A percentile compares a stretch with the other conserved stretches of the same genome.
These are phyloP conservation scores for Letharia lupina DNA, from an alignment of 495 filamentous ascomycete species.

Conservation along the genomic window DNA sequence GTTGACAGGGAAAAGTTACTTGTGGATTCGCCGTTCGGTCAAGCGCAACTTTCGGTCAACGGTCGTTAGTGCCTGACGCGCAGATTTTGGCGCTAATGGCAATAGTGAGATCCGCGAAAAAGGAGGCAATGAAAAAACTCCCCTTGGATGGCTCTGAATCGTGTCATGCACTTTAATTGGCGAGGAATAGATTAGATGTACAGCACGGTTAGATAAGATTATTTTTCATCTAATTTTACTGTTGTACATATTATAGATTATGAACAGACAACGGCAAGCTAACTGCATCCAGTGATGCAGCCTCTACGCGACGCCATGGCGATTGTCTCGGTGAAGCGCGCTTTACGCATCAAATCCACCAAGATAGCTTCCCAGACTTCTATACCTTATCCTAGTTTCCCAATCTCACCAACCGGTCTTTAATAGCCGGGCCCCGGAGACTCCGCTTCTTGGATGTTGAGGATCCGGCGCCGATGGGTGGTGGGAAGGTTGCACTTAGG, in stretches of 20 bases:
- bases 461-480: conserved; percentile 8
- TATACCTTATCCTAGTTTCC: not conserved
- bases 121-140: too few species aligned
- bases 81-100: too few species aligned
- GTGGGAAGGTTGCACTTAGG: conserved; percentile 10
- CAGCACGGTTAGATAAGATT: too few species aligned
- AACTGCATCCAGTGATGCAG: not conserved
- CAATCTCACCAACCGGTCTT: not conserved
- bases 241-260: not conserved
- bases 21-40: not conserved
- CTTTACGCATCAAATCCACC: not conserved
- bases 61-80: not conserved
- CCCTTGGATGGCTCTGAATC: too few species aligned
- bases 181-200: too few species aligned
- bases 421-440: not conserved
- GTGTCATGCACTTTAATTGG: too few species aligned
- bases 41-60: not conserved
- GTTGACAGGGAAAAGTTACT: not conserved
- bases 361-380: not conserved
- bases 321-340: not conserved
- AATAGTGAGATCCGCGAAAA: too few species aligned
- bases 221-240: not conserved
- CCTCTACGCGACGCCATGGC: not conserved
- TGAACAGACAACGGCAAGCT: not conserved
- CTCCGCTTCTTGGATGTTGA: conserved; percentile 14